phyloP scores from a whole-genome alignment of 192 early-diverging fungal species.

The Linnemannia elongata region DNA sequence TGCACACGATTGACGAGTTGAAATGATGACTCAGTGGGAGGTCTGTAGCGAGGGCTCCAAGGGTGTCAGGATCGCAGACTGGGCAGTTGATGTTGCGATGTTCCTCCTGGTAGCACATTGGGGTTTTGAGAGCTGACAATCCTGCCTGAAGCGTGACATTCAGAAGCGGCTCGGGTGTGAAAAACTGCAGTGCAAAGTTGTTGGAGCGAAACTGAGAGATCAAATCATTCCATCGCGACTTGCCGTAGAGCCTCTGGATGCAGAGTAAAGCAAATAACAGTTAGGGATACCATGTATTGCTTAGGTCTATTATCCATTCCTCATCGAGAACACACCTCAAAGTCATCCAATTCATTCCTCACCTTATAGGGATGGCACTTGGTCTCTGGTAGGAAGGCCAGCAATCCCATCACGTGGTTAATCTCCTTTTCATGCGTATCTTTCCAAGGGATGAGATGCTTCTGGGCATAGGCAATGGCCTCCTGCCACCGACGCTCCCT shows the following conservation, averaged over 20 bases:
- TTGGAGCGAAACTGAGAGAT: slow-evolving; percentile 86
- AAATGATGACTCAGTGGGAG: slow-evolving; percentile 95
- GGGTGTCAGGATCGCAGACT: slow-evolving; percentile 87
- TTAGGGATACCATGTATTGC: neutral
- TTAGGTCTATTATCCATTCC: neutral
- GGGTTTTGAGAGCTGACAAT: slow-evolving; percentile 93
- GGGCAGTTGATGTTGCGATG: slow-evolving; percentile 96
- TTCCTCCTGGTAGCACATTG: slow-evolving; percentile 80
- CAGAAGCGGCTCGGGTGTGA: slow-evolving; percentile 90
- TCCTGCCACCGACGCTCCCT: slow-evolving; percentile 71
- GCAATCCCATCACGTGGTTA: slow-evolving; percentile 89
- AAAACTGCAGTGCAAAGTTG: slow-evolving; percentile 89
- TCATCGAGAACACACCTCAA: neutral
- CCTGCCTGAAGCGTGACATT: slow-evolving; percentile 94
- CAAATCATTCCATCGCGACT: slow-evolving; percentile 82
- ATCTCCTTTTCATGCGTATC: slow-evolving; percentile 84
- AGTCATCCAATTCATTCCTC: neutral
- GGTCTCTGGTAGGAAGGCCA: slow-evolving; percentile 87
- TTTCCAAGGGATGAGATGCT: slow-evolving; percentile 84
- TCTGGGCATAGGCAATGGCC: slow-evolving; percentile 90
- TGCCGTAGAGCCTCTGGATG: slow-evolving; percentile 74
- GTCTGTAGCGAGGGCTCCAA: slow-evolving; percentile 86
- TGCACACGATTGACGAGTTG: slow-evolving; percentile 95
- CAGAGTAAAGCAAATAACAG: neutral
- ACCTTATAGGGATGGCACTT: slow-evolving; percentile 87